phyloP scores from a whole-genome alignment of 179 eudicot species.

The Silene vulgaris region DNA sequence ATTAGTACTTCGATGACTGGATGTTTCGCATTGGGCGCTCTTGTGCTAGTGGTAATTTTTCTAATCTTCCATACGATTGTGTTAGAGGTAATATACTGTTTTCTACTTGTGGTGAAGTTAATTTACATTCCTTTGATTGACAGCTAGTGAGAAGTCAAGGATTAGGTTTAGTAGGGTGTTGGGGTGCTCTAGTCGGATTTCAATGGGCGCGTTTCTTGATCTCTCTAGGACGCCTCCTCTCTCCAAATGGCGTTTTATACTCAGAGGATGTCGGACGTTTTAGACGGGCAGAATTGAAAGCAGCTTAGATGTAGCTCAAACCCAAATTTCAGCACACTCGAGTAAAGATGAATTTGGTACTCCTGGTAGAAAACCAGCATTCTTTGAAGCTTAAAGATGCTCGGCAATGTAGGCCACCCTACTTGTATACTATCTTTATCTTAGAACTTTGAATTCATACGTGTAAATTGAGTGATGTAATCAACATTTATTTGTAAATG shows the following conservation, averaged over 20 bases:
- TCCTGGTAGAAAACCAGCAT: constrained; percentile 7
- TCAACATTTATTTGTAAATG: neutral
- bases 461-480: neutral
- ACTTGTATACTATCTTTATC: neutral
- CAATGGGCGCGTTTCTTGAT: constrained; percentile 82
- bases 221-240: constrained; percentile 57
- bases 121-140: constrained; percentile 6
- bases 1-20: constrained; percentile 69
- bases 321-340: neutral
- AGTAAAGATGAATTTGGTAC: neutral
- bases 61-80: neutral
- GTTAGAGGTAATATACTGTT: no score
- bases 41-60: constrained; percentile 57
- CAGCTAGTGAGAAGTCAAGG: constrained; percentile 66
- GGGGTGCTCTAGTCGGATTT: constrained; percentile 75
- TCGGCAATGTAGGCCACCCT: neutral
- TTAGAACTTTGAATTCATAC: neutral
- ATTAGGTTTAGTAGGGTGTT: constrained; percentile 66
- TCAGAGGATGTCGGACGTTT: constrained; percentile 47
- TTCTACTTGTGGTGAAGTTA: neutral
- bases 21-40: constrained; percentile 59
- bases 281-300: constrained; percentile 41
- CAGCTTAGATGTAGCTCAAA: constrained; percentile 35
- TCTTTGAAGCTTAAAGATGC: constrained; percentile 23
- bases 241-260: constrained; percentile 62